Evolutionary conservation across 331 rosid species (phyloP), one percentile per base, ranked within the genome.

Genomic region (Pyracantha coccinea): DNA sequence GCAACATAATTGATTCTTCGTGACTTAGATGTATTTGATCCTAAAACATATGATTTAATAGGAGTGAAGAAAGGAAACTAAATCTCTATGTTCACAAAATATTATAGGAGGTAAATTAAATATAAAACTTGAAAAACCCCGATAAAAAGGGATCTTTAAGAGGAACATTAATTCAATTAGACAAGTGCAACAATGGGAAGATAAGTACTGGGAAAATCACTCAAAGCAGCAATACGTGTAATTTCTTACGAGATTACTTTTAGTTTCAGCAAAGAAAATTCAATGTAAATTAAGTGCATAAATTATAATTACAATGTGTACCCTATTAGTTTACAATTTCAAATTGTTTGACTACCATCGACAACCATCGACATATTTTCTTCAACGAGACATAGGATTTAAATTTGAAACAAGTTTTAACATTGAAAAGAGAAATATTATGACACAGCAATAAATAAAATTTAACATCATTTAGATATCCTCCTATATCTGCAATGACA

Each of bases 1-100:
- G 81, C 17, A 90, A 84, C 91, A 85, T 83, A 62, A 93, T 85
- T 35, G 98, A 91, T 81, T 88, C 85, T 80, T 83, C 86, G 29
- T 81, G 76, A 79, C 69, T 78, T 73, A n/a, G 76, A 69, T 67
- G 54, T 70, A 68, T 81, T 63, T 78, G 76, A 79, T 90, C 91
- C 98, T 91, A 87, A n/a, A 69, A 78, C 57, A 13, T 24, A 61
- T 24, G 61, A 74, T 61, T 12, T 4, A 62, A 69, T 47, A 61
- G 53, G 81, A 23, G 68, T 41, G 70, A 75, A 75, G 59, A 20
- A 27, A 66, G 74, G 29, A 73, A 75, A 61, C 53, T 29, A 25
- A n/a, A 77, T 28, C 28, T 57, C 61, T 59, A 52, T 27, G 75
- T 57, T 24, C 35, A 82, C n/a, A 73, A 47, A 53, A 60, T 54